phyloP scores from a whole-genome alignment of 2,329 filamentous ascomycete species.

The Fusarium mexicanum region DNA sequence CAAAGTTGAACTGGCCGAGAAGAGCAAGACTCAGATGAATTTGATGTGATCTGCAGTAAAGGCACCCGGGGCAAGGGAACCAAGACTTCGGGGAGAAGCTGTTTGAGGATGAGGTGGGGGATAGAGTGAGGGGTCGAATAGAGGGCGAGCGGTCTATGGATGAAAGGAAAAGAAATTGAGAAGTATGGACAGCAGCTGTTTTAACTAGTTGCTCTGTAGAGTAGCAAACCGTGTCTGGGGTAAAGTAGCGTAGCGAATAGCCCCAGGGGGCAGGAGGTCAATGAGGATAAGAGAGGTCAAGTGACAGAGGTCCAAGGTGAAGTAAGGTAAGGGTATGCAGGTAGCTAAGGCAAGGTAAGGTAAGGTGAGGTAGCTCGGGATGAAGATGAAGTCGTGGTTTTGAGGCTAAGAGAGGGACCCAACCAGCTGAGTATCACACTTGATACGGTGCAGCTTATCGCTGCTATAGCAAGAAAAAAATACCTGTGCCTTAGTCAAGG shows the following conservation, averaged over 20 bases:
- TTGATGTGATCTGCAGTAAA: constrained; percentile 29
- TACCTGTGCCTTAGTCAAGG: background rate
- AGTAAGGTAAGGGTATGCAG: constrained; percentile 16
- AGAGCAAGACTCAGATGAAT: constrained; percentile 10
- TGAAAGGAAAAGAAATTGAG: constrained; percentile 13
- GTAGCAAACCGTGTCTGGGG: constrained; percentile 2
- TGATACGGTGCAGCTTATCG: background rate
- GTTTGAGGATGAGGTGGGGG: constrained; percentile 21
- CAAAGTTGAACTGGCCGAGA: background rate
- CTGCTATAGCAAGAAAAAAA: background rate
- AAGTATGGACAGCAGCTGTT: constrained; percentile 16
- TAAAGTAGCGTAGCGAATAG: background rate
- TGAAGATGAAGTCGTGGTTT: constrained; percentile 1
- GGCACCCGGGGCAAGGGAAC: constrained; percentile 39
- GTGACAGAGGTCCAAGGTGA: constrained; percentile 18
- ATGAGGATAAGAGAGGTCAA: constrained; percentile 20
- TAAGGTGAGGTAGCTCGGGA: constrained; percentile 9
- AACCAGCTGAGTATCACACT: constrained; percentile 12
- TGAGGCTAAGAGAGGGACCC: background rate
- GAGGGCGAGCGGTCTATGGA: constrained; percentile 7
- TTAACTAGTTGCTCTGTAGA: constrained; percentile 10
- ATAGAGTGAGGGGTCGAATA: constrained; percentile 34
- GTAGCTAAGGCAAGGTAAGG: background rate
- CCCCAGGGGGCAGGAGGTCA: background rate
- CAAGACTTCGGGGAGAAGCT: constrained; percentile 32